Conservation (phyloP, 2,329 filamentous ascomycete species). For the Ceratocystis cubensis region DNA sequence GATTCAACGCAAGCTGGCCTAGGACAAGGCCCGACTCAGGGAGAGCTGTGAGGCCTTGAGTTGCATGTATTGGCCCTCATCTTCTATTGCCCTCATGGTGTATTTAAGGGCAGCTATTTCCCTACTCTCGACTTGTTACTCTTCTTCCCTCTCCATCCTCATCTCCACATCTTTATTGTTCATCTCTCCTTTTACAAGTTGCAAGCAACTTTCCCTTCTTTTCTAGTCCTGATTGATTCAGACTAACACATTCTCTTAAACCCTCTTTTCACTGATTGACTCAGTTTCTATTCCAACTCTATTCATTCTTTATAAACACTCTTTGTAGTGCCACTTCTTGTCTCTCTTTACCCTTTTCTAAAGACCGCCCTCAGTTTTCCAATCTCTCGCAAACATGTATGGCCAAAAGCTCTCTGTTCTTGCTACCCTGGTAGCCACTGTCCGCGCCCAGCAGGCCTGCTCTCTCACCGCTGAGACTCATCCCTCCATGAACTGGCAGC, state of each 20-base stretch:
- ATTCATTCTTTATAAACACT: neutral
- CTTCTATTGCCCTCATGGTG: neutral
- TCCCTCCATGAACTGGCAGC: conserved; percentile 34
- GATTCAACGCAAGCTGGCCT: too few relatives aligned
- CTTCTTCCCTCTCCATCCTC: conserved; percentile 9
- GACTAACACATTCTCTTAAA: neutral
- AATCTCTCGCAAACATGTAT: conserved; percentile 7
- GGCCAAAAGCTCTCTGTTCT: conserved; percentile 11
- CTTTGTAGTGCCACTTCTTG: neutral
- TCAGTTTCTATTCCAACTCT: conserved; percentile 4
- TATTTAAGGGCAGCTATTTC: neutral
- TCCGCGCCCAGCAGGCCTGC: conserved; percentile 33
- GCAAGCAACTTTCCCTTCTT: conserved; percentile 11
- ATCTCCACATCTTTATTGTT: conserved; percentile 3
- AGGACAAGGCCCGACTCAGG: too few relatives aligned
- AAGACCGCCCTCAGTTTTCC: neutral
- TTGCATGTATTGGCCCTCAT: neutral
- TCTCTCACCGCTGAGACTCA: conserved; percentile 32
- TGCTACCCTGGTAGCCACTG: conserved; percentile 28
- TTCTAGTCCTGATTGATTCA: neutral
- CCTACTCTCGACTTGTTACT: too few relatives aligned
- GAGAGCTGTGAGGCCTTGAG: neutral
- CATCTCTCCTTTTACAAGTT: conserved; percentile 5
- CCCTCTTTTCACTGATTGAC: neutral
- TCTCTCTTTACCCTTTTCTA: neutral